A percentile compares a stretch with the other conserved stretches of the same genome.
Evolutionary conservation across 805 yeast species (phyloP).

Genomic region (Ogataea wickerhamii): DNA sequence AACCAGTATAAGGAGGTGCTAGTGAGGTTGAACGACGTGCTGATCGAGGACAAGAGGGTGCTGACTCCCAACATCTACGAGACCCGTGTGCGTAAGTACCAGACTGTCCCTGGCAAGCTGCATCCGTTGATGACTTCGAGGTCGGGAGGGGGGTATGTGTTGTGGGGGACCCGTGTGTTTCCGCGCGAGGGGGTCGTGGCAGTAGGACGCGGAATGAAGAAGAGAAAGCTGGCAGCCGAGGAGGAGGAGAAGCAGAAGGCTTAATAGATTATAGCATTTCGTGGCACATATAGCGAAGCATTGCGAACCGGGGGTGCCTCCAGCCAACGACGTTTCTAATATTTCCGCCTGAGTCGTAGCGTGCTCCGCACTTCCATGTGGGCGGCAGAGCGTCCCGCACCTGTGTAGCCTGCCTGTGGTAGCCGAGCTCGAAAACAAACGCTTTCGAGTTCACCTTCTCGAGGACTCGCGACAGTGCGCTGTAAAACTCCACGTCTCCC

Average conservation of each 20-base stretch:
- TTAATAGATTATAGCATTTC: slow-evolving; percentile 8
- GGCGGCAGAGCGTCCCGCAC: slow-evolving; percentile 9
- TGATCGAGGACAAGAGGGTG: slow-evolving; percentile 63
- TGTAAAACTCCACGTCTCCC: slow-evolving; percentile 73
- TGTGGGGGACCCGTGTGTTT: slow-evolving; percentile 73
- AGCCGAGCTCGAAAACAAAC: slow-evolving; percentile 79
- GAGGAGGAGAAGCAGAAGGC: slow-evolving; percentile 12
- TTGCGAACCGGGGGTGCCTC: slow-evolving; percentile 25
- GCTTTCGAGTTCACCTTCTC: slow-evolving; percentile 41
- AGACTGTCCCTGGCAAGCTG: slow-evolving; percentile 88
- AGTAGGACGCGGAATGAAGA: slow-evolving; percentile 60
- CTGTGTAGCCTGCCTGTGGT: slow-evolving; percentile 46
- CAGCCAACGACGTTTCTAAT: slow-evolving; percentile 67
- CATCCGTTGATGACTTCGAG: slow-evolving; percentile 95
- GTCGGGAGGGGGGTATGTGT: slow-evolving; percentile 86
- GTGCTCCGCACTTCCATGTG: slow-evolving; percentile 43
- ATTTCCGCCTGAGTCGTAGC: slow-evolving; percentile 48
- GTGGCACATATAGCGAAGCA: slow-evolving; percentile 15
- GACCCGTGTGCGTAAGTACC: slow-evolving; percentile 80
- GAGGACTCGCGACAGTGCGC: slow-evolving; percentile 46
- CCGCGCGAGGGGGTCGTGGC: slow-evolving; percentile 65
- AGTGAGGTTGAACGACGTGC: slow-evolving; percentile 66
- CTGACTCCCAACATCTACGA: slow-evolving; percentile 82
- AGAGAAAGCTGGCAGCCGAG: slow-evolving; percentile 31
- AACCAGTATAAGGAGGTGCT: slow-evolving; percentile 77